phyloP scores from a whole-genome alignment of 2,329 filamentous ascomycete species.

The Stagonosporopsis cucurbitacearum region DNA sequence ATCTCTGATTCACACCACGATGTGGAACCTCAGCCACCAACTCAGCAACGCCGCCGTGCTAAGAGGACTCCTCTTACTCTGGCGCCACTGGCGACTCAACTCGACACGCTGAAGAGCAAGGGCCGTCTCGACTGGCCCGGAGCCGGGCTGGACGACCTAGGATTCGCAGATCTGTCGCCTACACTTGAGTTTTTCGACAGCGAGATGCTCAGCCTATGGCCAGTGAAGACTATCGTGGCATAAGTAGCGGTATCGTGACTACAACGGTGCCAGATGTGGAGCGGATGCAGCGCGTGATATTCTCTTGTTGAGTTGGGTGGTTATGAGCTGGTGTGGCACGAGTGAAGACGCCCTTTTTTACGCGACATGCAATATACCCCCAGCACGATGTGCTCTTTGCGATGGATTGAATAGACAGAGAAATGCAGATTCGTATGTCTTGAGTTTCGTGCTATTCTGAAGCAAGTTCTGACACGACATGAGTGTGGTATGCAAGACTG shows the following conservation, averaged over 20 bases:
- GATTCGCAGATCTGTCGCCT: constrained; percentile 16
- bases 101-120: constrained; percentile 7
- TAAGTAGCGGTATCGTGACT: not conserved
- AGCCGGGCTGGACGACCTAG: constrained; percentile 4
- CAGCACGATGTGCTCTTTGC: constrained; percentile 1
- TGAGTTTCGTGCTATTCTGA: not conserved
- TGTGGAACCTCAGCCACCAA: not conserved
- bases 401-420: constrained; percentile 1
- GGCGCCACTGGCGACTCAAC: constrained; percentile 7
- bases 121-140: constrained; percentile 8
- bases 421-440: not conserved
- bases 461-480: not conserved
- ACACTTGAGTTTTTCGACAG: constrained; percentile 12
- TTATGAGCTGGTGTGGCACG: not conserved
- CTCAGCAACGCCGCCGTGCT: not conserved
- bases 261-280: not conserved
- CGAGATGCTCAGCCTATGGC: constrained; percentile 5
- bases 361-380: constrained; percentile 8
- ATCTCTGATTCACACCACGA: constrained; percentile 2
- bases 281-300: not conserved
- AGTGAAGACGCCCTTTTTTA: not conserved
- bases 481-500: not conserved
- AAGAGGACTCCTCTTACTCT: constrained; percentile 1
- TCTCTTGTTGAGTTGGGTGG: not conserved
- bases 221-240: constrained; percentile 1